Evolutionary conservation across 2,329 filamentous ascomycete species (phyloP).

Genomic region (Colletotrichum falcatum): DNA sequence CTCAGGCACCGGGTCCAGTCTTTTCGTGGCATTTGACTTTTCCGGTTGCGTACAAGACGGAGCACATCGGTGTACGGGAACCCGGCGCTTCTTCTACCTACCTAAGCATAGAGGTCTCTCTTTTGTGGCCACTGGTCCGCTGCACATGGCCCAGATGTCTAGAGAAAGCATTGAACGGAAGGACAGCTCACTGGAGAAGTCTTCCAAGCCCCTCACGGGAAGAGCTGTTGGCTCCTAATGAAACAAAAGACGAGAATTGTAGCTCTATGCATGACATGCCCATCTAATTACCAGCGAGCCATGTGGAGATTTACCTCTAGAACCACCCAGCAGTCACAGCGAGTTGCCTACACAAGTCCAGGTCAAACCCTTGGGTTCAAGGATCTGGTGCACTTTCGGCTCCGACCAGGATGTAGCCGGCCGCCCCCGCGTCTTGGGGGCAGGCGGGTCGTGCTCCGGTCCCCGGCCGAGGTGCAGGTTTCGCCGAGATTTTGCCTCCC

Average conservation of each 20-base stretch:
- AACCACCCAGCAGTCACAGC: not conserved
- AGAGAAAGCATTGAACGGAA: not conserved
- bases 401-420: conserved; percentile 32
- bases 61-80: conserved; percentile 52
- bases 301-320: not conserved
- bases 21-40: not conserved
- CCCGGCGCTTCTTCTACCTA: not conserved
- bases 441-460: conserved; percentile 9
- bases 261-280: too few relatives aligned
- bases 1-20: not conserved
- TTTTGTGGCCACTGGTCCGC: not conserved
- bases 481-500: conserved; percentile 37
- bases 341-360: not conserved
- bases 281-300: not conserved
- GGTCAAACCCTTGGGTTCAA: conserved; percentile 1
- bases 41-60: conserved; percentile 42
- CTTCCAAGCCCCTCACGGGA: not conserved
- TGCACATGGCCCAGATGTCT: not conserved
- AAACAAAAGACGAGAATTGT: not conserved
- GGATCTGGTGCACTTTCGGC: conserved; percentile 16
- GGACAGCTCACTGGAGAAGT: conserved; percentile 1
- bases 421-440: conserved; percentile 30
- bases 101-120: not conserved
- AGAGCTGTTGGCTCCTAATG: not conserved
- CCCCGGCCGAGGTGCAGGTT: conserved; percentile 35